These are phyloP conservation scores for Neophaeococcomyces mojaviensis DNA, from an alignment of 2,329 filamentous ascomycete species.

Conservation along the genomic window DNA sequence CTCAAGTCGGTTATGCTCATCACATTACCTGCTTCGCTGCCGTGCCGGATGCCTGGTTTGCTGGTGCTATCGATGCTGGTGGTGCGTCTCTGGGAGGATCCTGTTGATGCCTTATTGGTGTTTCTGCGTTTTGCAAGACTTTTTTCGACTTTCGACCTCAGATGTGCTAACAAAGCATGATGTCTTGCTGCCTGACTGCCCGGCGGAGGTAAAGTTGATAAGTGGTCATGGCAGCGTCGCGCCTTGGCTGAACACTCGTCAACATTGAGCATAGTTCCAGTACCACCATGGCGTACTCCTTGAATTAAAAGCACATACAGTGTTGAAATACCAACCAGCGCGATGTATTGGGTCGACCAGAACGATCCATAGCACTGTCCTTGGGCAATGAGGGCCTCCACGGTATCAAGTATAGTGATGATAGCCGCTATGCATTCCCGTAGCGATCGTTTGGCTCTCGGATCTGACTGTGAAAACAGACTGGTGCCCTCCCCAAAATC, in stretches of 20 bases:
- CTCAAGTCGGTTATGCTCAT: constrained; percentile 7
- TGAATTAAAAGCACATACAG: constrained; percentile 21
- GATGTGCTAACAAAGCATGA: constrained; percentile 14
- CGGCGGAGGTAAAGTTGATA: constrained; percentile 15
- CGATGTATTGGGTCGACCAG: constrained; percentile 27
- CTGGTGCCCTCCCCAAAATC: constrained; percentile 15
- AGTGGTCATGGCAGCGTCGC: constrained; percentile 14
- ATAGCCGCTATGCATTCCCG: constrained; percentile 22
- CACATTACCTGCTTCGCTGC: background rate
- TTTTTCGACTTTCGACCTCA: constrained; percentile 16
- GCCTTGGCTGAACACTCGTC: constrained; percentile 17
- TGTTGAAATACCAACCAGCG: constrained; percentile 19
- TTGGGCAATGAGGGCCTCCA: constrained; percentile 19
- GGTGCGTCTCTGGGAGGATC: background rate
- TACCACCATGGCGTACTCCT: constrained; percentile 11
- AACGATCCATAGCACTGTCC: constrained; percentile 22
- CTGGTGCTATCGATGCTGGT: background rate
- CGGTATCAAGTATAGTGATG: constrained; percentile 19
- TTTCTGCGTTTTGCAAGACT: constrained; percentile 1
- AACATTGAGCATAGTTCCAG: constrained; percentile 11
- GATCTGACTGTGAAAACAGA: constrained; percentile 9
- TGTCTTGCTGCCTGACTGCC: constrained; percentile 19
- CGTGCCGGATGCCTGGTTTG: too few relatives aligned
- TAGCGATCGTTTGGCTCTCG: constrained; percentile 15
- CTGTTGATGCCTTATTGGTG: background rate